These are phyloP conservation scores for Potentilla sterilis DNA, from an alignment of 306 rosid species.

Conservation along the genomic window DNA sequence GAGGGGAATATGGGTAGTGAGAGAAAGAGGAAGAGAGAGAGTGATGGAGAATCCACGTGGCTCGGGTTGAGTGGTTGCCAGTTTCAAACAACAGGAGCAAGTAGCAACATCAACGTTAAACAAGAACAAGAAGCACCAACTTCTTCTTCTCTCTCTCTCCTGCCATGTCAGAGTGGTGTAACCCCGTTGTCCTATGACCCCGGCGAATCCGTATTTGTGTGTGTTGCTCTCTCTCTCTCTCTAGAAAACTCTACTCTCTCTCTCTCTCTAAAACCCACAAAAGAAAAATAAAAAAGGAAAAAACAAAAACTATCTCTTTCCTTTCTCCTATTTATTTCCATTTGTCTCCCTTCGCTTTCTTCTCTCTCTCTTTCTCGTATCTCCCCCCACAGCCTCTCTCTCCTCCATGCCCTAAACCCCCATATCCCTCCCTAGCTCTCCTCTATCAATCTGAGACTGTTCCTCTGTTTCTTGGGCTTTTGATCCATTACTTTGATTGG, in stretches of 20 bases:
- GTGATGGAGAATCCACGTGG: slow-evolving; percentile 46
- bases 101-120: slow-evolving; percentile 30
- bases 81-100: slow-evolving; percentile 41
- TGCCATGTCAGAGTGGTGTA: slow-evolving; percentile 89
- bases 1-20: not conserved
- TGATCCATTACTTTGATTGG: slow-evolving; percentile 57
- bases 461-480: slow-evolving; percentile 29
- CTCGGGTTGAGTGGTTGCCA: slow-evolving; percentile 38
- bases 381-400: slow-evolving; percentile 41
- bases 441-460: slow-evolving; percentile 29
- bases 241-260: slow-evolving; percentile 20
- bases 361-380: slow-evolving; percentile 47
- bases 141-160: slow-evolving; percentile 41
- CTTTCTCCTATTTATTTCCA: slow-evolving; percentile 46
- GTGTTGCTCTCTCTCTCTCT: slow-evolving; percentile 28
- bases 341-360: slow-evolving; percentile 50
- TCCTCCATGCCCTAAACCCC: slow-evolving; percentile 67
- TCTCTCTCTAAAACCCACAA: slow-evolving; percentile 46
- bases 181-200: slow-evolving; percentile 79
- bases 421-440: slow-evolving; percentile 24
- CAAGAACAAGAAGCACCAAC: slow-evolving; percentile 6
- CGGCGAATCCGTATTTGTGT: slow-evolving; percentile 86
- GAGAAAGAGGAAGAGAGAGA: not conserved
- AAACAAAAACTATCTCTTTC: slow-evolving; percentile 39
- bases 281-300: slow-evolving; percentile 27